phyloP scores from a whole-genome alignment of 371 early-diverging fungal species.

The Mortierella sp. region DNA sequence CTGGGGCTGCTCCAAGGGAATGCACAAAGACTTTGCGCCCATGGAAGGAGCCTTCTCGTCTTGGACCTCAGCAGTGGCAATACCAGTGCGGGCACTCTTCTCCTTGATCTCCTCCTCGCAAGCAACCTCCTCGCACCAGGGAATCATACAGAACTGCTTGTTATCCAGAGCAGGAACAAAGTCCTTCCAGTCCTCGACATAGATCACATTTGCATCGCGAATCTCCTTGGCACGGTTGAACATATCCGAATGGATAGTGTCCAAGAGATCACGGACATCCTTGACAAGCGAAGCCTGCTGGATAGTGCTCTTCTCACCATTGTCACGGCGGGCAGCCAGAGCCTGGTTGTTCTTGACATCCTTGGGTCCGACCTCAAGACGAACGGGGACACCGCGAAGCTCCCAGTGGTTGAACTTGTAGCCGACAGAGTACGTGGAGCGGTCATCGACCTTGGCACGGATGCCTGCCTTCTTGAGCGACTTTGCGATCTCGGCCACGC shows the following conservation, averaged over 20 bases:
- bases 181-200: conserved; percentile 90
- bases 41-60: conserved; percentile 97
- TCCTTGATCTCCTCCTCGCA: conserved; percentile 99
- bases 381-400: conserved; percentile 96
- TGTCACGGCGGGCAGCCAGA: conserved; percentile 91
- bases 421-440: conserved; percentile 96
- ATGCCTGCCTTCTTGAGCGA: conserved; percentile 86
- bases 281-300: conserved; percentile 72
- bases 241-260: conserved; percentile 95
- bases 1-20: conserved; percentile 94
- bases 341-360: conserved; percentile 91
- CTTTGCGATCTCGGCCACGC: conserved; percentile 74
- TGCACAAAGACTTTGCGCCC: conserved; percentile 99
- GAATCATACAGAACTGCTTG: conserved; percentile 92
- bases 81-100: conserved; percentile 78
- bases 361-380: conserved; percentile 98
- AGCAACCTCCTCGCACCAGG: conserved; percentile 95
- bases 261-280: conserved; percentile 74
- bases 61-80: conserved; percentile 78
- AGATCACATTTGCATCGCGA: conserved; percentile 82
- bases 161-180: conserved; percentile 91
- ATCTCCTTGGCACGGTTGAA: conserved; percentile 86
- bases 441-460: conserved; percentile 90
- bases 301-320: conserved; percentile 76
- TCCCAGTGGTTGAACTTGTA: conserved; percentile 99